Evolutionary conservation across 345 rosid genomes (phyloP).

Genomic region (Eucalyptus sp.): DNA sequence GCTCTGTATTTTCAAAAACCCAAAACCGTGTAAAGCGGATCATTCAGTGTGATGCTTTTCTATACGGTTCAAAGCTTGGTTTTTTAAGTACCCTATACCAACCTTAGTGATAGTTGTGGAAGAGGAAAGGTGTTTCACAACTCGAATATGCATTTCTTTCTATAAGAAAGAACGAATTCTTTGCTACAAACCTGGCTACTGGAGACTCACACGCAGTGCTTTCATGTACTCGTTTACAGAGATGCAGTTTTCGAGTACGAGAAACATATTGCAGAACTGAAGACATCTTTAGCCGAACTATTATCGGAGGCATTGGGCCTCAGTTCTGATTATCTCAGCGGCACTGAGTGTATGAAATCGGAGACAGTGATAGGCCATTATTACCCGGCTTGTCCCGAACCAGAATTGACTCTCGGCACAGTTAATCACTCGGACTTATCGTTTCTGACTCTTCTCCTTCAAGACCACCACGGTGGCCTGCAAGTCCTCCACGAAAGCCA

Average conservation of each 20-base stretch:
- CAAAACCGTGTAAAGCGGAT: background rate
- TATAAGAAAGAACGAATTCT: background rate
- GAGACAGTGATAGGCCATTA: conserved; percentile 29
- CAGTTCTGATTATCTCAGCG: conserved; percentile 10
- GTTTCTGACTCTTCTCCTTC: conserved; percentile 32
- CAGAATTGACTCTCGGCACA: conserved; percentile 27
- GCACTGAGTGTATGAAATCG: conserved; percentile 37
- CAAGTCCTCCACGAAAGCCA: conserved; percentile 27
- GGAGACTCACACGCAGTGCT: background rate
- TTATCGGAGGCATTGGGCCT: conserved; percentile 38
- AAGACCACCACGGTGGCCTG: conserved; percentile 30
- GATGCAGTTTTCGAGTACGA: conserved; percentile 24
- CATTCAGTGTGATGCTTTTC: background rate
- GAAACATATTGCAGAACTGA: conserved; percentile 10
- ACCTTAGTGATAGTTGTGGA: background rate
- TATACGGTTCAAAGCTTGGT: background rate
- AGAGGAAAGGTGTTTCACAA: background rate
- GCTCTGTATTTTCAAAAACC: background rate
- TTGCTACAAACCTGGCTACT: background rate
- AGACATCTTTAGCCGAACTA: conserved; percentile 9
- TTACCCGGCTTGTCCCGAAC: conserved; percentile 43
- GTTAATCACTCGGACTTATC: conserved; percentile 42
- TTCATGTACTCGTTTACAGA: conserved; percentile 1
- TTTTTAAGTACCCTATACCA: background rate
- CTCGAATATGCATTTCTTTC: background rate